Conservation (phyloP, 257 asterid genomes). For the Orobanche coerulescens region DNA sequence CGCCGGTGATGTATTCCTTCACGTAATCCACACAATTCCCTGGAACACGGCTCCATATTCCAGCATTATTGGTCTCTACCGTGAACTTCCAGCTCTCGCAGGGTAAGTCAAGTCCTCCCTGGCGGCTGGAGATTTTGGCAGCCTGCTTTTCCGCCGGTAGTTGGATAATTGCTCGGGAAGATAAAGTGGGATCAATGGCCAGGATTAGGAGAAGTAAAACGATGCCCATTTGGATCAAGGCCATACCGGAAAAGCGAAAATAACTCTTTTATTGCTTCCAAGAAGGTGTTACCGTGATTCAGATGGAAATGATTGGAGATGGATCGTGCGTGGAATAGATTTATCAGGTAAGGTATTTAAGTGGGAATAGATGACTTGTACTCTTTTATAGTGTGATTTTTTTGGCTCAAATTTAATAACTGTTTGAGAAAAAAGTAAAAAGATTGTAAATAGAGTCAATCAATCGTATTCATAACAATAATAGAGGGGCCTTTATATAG, state of each 20-base stretch:
- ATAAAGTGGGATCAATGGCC: constrained; percentile 24
- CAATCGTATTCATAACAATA: too few species aligned
- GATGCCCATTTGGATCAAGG: constrained; percentile 16
- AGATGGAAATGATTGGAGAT: too few species aligned
- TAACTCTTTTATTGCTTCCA: too few species aligned
- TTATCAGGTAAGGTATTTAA: too few species aligned
- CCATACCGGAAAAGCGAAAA: constrained; percentile 27
- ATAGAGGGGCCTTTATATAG: too few species aligned
- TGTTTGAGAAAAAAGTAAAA: too few species aligned
- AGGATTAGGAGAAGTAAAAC: constrained; percentile 25
- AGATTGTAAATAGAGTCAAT: too few species aligned
- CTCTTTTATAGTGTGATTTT: too few species aligned
- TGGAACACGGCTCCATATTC: constrained; percentile 45
- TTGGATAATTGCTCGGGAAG: constrained; percentile 38
- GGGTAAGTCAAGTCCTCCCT: constrained; percentile 27
- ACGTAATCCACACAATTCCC: constrained; percentile 45
- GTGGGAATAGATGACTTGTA: too few species aligned
- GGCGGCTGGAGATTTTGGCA: constrained; percentile 22
- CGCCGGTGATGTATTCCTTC: constrained; percentile 48
- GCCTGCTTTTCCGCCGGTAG: constrained; percentile 21
- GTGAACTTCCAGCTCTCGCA: constrained; percentile 84
- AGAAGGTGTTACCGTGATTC: too few species aligned
- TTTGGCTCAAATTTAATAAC: too few species aligned
- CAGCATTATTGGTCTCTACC: constrained; percentile 76
- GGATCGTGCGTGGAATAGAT: too few species aligned